Evolutionary conservation across 2,329 filamentous ascomycete genomes (phyloP), one percentile per base, ranked within the genome.

Genomic region (Colletotrichum orbiculare): DNA sequence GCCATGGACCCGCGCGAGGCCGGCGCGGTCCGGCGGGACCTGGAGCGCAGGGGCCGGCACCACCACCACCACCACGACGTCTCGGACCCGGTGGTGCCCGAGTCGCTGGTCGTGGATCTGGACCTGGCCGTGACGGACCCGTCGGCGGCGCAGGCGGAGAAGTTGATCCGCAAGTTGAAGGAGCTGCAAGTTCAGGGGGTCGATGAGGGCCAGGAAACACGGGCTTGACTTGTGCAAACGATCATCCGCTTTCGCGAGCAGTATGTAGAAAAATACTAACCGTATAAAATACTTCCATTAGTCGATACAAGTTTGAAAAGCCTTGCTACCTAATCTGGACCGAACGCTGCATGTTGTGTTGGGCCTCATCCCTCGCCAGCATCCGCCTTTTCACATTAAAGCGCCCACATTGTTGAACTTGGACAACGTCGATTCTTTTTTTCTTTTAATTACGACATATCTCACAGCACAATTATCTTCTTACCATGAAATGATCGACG

Each of bases 21-120:
- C 0, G 71, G 71, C 12, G 64, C 60, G 8, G 72, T 79, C 25
- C 70, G 77, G 60, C 52, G 60, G 7, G 69, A 76, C 6, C 69
- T 79, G 8, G 71, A 72, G 39, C 67, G 70, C 12, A 69, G 71
- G 2, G 70, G 70, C 4, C 60, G 72, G 25, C 64, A 67, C 5
- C 17, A 17, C 15, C 15, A 17, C 15, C 15, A 17, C 17, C 17
- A 17, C 17, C 56, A 64, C 15, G 35, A 49, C 2, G 59, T 72
- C 5, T 63, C 72, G 5, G 71, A 70, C 1, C 66, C 69, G 3
- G 73, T 78, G 10, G 68, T 74, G 5, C 76, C 25, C 25, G 25
- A 72, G 2, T 73, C 73, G 0, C 76, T 79, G 61, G 76, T 79
- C 73, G 69, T 72, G 5, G 77, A 80, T 56, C 65, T 78, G 54